Percentiles rank a stretch among this genome's conserved stretches.
Conservation (phyloP, 2,329 filamentous ascomycete species). For the Colletotrichum orbiculare region DNA sequence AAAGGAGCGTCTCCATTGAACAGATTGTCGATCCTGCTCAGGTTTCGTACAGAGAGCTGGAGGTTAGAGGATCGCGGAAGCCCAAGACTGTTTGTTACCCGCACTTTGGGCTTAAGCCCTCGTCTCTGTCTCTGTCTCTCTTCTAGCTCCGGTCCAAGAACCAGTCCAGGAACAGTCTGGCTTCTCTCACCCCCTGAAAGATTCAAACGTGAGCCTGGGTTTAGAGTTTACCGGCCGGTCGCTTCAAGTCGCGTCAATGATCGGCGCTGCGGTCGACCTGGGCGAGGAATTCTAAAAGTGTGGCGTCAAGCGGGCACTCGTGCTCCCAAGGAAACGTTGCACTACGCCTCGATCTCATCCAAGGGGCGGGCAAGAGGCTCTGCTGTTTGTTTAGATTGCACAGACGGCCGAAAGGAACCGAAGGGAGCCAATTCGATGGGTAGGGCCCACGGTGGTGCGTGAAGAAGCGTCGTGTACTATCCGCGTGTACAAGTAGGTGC, state of each 20-base stretch:
- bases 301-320: slow-evolving; percentile 20
- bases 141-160: no score
- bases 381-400: neutral
- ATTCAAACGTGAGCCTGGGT: slow-evolving; percentile 24
- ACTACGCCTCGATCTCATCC: neutral
- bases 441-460: neutral
- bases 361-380: neutral
- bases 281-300: neutral
- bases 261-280: slow-evolving; percentile 15
- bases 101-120: neutral
- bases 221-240: slow-evolving; percentile 34
- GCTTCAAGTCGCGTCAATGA: slow-evolving; percentile 22
- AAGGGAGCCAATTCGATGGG: slow-evolving; percentile 11
- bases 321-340: slow-evolving; percentile 9
- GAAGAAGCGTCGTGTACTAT: no score
- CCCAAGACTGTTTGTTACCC: slow-evolving; percentile 26
- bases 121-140: no score
- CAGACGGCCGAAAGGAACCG: neutral
- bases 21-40: slow-evolving; percentile 2
- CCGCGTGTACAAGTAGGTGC: no score
- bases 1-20: slow-evolving; percentile 24
- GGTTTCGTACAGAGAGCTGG: neutral
- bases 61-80: neutral
- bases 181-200: slow-evolving; percentile 15
- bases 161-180: no score